Conservation (phyloP, 2,329 filamentous ascomycete species). For the Pyrenochaeta sp. region DNA sequence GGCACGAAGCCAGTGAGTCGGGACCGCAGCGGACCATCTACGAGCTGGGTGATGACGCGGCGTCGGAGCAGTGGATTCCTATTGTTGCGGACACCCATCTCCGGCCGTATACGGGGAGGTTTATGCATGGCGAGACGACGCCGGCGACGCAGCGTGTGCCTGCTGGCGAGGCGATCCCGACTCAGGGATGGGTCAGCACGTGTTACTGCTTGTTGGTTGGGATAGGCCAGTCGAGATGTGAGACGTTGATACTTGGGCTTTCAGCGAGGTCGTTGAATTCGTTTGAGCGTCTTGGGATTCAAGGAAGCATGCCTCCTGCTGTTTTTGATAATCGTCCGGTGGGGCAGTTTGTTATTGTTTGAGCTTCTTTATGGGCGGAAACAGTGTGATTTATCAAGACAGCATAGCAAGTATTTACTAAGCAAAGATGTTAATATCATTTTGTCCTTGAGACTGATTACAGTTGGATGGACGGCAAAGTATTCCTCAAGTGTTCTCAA, state of each 20-base stretch:
- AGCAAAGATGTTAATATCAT: too few species aligned
- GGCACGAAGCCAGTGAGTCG: background rate
- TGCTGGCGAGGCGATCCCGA: background rate
- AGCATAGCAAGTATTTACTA: too few species aligned
- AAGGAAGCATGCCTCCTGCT: background rate
- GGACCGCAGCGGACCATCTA: background rate
- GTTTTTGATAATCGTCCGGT: background rate
- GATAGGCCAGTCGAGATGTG: background rate
- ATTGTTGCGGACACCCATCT: background rate
- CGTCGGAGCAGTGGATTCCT: background rate
- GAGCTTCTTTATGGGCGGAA: too few species aligned
- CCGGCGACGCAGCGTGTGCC: background rate
- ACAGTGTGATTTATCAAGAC: too few species aligned
- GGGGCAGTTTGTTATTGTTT: background rate
- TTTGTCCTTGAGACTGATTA: too few species aligned
- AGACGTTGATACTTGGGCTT: background rate
- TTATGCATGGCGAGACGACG: background rate
- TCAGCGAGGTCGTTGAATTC: background rate
- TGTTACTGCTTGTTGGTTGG: background rate
- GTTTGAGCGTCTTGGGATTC: background rate
- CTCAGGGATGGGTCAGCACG: background rate
- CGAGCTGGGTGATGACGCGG: background rate
- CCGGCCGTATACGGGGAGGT: background rate
- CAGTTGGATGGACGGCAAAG: too few species aligned
- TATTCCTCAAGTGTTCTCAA: too few species aligned